These are phyloP conservation scores for Pestalotiopsis fici DNA, from an alignment of 2,329 filamentous ascomycete genomes.

Conservation along the genomic window DNA sequence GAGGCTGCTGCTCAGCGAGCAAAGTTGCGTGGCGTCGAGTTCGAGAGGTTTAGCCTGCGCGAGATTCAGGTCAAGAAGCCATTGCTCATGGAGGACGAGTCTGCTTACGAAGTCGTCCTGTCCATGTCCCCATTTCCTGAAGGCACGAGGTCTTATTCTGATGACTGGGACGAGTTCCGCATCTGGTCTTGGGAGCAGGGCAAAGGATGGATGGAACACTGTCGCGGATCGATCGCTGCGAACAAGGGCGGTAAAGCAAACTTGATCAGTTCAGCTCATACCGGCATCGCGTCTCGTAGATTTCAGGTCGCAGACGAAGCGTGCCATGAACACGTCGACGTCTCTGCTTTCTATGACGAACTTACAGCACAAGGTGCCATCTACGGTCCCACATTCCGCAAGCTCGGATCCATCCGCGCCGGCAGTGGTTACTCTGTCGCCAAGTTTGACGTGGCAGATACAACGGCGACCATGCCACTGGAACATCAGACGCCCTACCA, in stretches of 20 bases:
- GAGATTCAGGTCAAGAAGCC: slow-evolving; percentile 35
- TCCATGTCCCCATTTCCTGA: slow-evolving; percentile 30
- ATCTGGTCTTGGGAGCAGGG: slow-evolving; percentile 28
- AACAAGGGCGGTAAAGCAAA: slow-evolving; percentile 5
- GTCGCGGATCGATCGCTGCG: slow-evolving; percentile 22
- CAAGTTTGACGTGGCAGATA: slow-evolving; percentile 42
- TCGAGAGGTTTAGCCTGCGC: slow-evolving; percentile 33
- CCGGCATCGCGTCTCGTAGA: not conserved
- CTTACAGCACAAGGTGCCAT: slow-evolving; percentile 13
- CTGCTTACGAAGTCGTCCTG: slow-evolving; percentile 36
- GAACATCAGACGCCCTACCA: slow-evolving; percentile 42
- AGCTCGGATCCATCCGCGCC: slow-evolving; percentile 11
- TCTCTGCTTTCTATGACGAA: slow-evolving; percentile 13
- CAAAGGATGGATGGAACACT: slow-evolving; percentile 29
- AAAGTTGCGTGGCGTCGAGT: slow-evolving; percentile 24
- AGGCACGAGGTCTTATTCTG: slow-evolving; percentile 17
- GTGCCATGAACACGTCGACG: slow-evolving; percentile 4
- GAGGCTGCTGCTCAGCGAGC: slow-evolving; percentile 25
- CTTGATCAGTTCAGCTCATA: not conserved
- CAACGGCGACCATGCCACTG: slow-evolving; percentile 44
- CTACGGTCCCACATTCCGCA: slow-evolving; percentile 14
- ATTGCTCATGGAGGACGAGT: slow-evolving; percentile 33
- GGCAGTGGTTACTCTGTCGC: slow-evolving; percentile 27
- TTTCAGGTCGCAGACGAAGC: slow-evolving; percentile 5
- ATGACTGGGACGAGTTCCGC: slow-evolving; percentile 28